These are phyloP conservation scores for Neurospora sp. DNA, from an alignment of 495 filamentous ascomycete genomes.

Conservation along the genomic window DNA sequence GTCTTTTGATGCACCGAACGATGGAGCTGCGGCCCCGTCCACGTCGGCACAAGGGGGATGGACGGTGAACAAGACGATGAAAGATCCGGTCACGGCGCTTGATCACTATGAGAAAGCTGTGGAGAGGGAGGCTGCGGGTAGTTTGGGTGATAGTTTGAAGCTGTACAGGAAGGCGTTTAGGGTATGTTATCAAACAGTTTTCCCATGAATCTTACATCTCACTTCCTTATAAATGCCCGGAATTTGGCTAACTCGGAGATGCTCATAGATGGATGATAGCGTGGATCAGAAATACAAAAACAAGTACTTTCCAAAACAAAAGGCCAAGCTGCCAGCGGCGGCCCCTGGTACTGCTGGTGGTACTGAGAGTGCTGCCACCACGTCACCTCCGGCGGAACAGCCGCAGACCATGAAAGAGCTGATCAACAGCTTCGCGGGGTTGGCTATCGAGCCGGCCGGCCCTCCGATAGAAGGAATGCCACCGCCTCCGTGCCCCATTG, in stretches of 20 bases:
- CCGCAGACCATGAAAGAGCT: slow-evolving; percentile 51
- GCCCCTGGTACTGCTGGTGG: neutral
- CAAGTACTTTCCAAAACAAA: slow-evolving; percentile 70
- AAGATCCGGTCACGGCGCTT: slow-evolving; percentile 65
- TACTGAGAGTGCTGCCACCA: neutral
- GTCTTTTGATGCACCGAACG: slow-evolving; percentile 24
- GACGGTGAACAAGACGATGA: slow-evolving; percentile 5
- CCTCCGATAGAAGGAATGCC: slow-evolving; percentile 53
- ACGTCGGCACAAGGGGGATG: slow-evolving; percentile 6
- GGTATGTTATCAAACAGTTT: slow-evolving; percentile 28
- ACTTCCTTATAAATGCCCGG: too few relatives aligned
- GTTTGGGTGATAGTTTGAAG: slow-evolving; percentile 76
- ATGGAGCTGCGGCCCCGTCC: slow-evolving; percentile 1
- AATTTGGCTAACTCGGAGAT: neutral
- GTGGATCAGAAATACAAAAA: slow-evolving; percentile 81
- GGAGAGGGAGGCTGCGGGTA: slow-evolving; percentile 75
- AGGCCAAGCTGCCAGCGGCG: slow-evolving; percentile 27
- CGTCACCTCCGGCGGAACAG: neutral
- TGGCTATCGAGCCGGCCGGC: slow-evolving; percentile 48
- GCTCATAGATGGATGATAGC: slow-evolving; percentile 57
- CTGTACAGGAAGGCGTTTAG: slow-evolving; percentile 86
- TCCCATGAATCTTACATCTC: too few relatives aligned
- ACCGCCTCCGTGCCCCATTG: slow-evolving; percentile 65
- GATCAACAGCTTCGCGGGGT: slow-evolving; percentile 58
- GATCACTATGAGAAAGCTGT: slow-evolving; percentile 92